A percentile compares a stretch with the other conserved stretches of the same genome.
phyloP scores from a whole-genome alignment of 192 early-diverging fungal species.

The Mortierella claussenii region DNA sequence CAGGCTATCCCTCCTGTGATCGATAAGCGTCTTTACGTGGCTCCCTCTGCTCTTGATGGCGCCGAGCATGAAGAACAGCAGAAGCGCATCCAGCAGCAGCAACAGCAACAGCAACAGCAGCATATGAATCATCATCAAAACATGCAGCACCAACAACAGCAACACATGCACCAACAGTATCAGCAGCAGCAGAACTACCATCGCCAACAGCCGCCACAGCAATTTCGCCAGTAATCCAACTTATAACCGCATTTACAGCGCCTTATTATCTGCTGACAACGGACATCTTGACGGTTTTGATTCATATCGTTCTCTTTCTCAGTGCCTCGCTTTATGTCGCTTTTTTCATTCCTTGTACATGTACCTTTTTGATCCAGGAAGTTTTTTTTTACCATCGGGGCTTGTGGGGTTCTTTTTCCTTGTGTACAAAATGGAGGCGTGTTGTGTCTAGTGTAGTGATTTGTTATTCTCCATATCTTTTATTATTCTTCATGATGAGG shows the following conservation, averaged over 20 bases:
- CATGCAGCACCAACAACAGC: constrained; percentile 14
- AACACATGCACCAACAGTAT: constrained; percentile 13
- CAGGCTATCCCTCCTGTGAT: constrained; percentile 97
- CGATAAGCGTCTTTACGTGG: constrained; percentile 91
- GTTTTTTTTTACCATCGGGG: too few relatives aligned
- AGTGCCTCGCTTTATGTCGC: too few relatives aligned
- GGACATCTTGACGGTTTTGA: too few relatives aligned
- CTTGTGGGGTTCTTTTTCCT: too few relatives aligned
- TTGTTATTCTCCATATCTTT: constrained; percentile 1
- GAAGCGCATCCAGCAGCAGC: constrained; percentile 51
- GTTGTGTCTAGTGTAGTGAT: neutral
- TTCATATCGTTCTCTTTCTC: too few relatives aligned
- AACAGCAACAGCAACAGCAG: constrained; percentile 55
- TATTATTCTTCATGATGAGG: constrained; percentile 8
- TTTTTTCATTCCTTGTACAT: constrained; percentile 21
- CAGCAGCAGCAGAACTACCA: constrained; percentile 18
- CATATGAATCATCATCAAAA: constrained; percentile 38
- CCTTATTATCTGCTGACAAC: too few relatives aligned
- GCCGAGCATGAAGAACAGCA: constrained; percentile 56
- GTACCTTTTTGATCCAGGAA: too few relatives aligned
- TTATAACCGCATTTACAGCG: too few relatives aligned
- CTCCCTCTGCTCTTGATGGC: constrained; percentile 75
- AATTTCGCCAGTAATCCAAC: constrained; percentile 11
- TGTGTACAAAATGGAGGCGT: neutral
- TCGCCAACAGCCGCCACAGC: constrained; percentile 11